Conservation (phyloP, 805 yeast genomes). For the Cyberlindnera mycetangii region DNA sequence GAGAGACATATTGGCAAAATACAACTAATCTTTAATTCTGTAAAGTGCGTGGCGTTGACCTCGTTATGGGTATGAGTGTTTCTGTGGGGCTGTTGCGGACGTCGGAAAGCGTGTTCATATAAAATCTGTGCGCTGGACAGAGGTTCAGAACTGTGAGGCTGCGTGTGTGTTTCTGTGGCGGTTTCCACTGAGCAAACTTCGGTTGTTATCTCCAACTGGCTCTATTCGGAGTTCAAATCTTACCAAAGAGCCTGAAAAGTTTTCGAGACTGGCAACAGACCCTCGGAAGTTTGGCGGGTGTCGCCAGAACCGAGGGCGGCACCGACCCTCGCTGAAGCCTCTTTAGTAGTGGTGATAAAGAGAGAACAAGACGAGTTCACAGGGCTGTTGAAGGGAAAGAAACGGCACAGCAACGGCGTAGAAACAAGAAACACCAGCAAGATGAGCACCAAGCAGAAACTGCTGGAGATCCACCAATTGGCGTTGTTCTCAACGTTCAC, state of each 20-base stretch:
- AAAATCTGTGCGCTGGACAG: no score
- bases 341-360: no score
- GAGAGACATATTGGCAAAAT: conserved; percentile 52
- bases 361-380: no score
- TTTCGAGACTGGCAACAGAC: not conserved
- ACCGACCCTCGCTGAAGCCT: no score
- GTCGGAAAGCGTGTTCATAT: conserved; percentile 1
- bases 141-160: not conserved
- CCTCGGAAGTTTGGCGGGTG: no score
- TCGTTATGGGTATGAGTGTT: conserved; percentile 7
- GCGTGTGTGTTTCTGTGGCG: not conserved
- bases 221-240: not conserved
- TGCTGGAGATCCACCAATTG: conserved; percentile 47
- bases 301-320: no score
- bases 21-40: not conserved
- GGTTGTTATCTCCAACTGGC: no score
- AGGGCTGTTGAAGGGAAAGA: no score
- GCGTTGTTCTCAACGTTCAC: conserved; percentile 48
- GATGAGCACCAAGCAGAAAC: conserved; percentile 37
- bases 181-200: no score
- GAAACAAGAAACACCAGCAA: not conserved
- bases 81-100: conserved; percentile 14
- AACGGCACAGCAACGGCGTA: not conserved
- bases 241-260: not conserved
- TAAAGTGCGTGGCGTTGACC: not conserved